A percentile compares a stretch with the other conserved stretches of the same genome.
phyloP scores from a whole-genome alignment of 164 flowering plant species.

The Brasenia schreberi region DNA sequence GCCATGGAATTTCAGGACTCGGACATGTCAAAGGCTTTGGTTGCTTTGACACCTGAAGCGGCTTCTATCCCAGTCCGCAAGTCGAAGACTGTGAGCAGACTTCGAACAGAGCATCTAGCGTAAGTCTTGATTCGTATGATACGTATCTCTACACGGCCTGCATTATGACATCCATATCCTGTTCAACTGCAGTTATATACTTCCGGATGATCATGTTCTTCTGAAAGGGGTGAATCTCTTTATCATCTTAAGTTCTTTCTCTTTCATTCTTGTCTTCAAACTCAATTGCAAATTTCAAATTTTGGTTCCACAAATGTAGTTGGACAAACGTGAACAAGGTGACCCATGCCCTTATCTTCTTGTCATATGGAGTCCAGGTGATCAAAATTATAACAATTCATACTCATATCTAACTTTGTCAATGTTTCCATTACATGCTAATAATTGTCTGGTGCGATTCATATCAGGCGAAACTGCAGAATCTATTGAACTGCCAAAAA shows the following conservation, averaged over 20 bases:
- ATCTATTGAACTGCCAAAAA: slow-evolving; percentile 60
- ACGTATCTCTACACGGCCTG: background rate
- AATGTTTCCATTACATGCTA: background rate
- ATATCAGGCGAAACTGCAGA: slow-evolving; percentile 76
- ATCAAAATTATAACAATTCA: background rate
- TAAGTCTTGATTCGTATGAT: slow-evolving; percentile 6
- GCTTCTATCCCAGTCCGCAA: slow-evolving; percentile 52
- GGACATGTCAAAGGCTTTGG: slow-evolving; percentile 69
- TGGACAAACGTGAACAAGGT: slow-evolving; percentile 65
- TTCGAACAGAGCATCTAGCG: slow-evolving; percentile 63
- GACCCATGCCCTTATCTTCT: slow-evolving; percentile 76
- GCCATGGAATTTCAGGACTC: slow-evolving; percentile 55
- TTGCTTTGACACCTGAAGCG: slow-evolving; percentile 36
- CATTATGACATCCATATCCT: background rate
- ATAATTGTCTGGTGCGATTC: background rate
- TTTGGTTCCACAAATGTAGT: background rate
- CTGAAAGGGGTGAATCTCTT: slow-evolving; percentile 51
- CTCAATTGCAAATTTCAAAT: background rate
- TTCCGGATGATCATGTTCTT: slow-evolving; percentile 90
- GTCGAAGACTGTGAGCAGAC: slow-evolving; percentile 39
- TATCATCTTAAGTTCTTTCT: background rate
- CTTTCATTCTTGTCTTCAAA: background rate
- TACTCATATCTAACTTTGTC: background rate
- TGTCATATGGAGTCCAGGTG: slow-evolving; percentile 96
- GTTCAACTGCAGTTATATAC: slow-evolving; percentile 67